Conservation (phyloP, 2,329 filamentous ascomycete genomes). For the Hymenoscyphus salicellus region DNA sequence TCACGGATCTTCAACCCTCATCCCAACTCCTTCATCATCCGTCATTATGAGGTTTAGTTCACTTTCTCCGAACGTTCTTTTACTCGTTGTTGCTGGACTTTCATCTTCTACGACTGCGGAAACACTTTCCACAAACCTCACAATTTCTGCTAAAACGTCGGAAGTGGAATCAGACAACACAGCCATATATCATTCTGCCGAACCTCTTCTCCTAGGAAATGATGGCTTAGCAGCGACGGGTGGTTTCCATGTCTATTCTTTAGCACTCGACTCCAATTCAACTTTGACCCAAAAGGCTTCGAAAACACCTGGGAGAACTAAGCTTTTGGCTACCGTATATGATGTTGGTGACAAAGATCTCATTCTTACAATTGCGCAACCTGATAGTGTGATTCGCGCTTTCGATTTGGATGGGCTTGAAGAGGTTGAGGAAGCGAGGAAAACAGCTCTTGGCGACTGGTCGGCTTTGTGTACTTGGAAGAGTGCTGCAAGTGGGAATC, state of each 20-base stretch:
- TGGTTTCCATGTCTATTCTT: not conserved
- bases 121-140: not conserved
- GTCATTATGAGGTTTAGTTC: not conserved
- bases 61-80: not conserved
- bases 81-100: not conserved
- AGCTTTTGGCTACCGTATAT: not conserved
- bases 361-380: constrained; percentile 3
- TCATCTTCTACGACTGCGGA: not conserved
- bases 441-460: not conserved
- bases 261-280: not conserved
- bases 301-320: not conserved
- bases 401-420: not conserved
- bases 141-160: not conserved
- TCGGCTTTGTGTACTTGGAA: constrained; percentile 7
- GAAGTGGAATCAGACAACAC: constrained; percentile 5
- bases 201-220: constrained; percentile 1
- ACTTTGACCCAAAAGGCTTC: not conserved
- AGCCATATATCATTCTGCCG: not conserved
- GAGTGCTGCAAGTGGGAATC: constrained; percentile 3
- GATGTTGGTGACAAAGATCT: not conserved
- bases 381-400: constrained; percentile 1
- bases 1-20: not conserved
- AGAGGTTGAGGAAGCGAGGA: not conserved
- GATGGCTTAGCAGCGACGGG: not conserved
- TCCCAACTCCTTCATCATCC: not conserved